phyloP scores from a whole-genome alignment of 31 red algal genomes.

The Asparagopsis taxiformis region DNA sequence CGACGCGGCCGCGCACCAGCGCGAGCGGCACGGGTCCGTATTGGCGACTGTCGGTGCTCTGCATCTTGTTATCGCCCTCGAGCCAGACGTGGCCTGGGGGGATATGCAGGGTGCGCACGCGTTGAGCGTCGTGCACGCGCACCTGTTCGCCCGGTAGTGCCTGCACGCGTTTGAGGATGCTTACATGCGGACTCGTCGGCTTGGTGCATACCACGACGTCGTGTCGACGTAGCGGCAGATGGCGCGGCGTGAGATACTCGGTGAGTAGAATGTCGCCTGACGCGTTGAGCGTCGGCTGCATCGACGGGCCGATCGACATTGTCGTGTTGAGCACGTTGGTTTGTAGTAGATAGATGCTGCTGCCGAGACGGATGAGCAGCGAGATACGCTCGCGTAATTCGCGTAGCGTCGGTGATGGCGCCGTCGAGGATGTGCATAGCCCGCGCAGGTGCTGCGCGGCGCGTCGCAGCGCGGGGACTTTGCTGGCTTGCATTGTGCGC shows the following conservation, averaged over 20 bases:
- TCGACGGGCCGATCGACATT: slow-evolving; percentile 80
- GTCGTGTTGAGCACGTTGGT: slow-evolving; percentile 61
- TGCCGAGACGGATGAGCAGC: slow-evolving; percentile 45
- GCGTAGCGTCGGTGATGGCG: too few species aligned
- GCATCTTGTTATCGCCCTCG: slow-evolving; percentile 68
- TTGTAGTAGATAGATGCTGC: slow-evolving; percentile 69
- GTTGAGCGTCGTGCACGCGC: slow-evolving; percentile 1
- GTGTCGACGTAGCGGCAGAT: slow-evolving; percentile 3
- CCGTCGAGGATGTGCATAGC: too few species aligned
- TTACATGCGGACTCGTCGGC: slow-evolving; percentile 38
- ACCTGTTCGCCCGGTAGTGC: slow-evolving; percentile 39
- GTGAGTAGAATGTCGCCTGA: slow-evolving; percentile 76
- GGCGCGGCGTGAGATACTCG: slow-evolving; percentile 52
- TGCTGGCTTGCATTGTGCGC: too few species aligned
- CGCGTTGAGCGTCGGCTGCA: slow-evolving; percentile 81
- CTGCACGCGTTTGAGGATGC: slow-evolving; percentile 70
- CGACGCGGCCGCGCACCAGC: slow-evolving; percentile 58
- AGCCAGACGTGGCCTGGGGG: slow-evolving; percentile 86
- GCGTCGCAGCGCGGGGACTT: too few species aligned
- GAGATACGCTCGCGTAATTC: slow-evolving; percentile 10
- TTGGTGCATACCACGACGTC: slow-evolving; percentile 80
- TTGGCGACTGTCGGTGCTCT: slow-evolving; percentile 68
- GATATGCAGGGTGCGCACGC: slow-evolving; percentile 4
- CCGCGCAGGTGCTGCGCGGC: too few species aligned
- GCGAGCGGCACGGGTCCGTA: slow-evolving; percentile 86